Conservation (phyloP, 441 rosid genomes). For the Gossypium schwendimanii region DNA sequence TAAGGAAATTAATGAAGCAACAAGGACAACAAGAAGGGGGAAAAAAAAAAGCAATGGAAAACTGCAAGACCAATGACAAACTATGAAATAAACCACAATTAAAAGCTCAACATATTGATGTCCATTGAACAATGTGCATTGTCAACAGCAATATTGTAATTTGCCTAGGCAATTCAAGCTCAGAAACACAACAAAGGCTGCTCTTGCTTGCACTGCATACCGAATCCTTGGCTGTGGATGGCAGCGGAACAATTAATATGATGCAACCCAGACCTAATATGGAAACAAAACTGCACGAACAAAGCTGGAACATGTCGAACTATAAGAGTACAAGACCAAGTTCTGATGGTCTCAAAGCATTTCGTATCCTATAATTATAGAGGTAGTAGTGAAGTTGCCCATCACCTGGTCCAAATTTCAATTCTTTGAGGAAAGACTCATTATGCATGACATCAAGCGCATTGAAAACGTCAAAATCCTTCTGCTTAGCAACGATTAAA, state of each 20-base stretch:
- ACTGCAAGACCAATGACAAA: background rate
- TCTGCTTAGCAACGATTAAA: slow-evolving; percentile 68
- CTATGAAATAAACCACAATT: slow-evolving; percentile 5
- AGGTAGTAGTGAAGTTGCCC: slow-evolving; percentile 92
- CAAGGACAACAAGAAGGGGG: background rate
- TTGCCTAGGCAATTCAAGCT: slow-evolving; percentile 12
- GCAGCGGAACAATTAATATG: background rate
- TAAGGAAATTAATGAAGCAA: background rate
- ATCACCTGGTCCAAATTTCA: slow-evolving; percentile 95
- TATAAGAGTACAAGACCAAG: slow-evolving; percentile 89
- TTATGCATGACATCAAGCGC: slow-evolving; percentile 90
- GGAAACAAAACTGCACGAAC: slow-evolving; percentile 7
- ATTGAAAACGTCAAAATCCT: slow-evolving; percentile 82
- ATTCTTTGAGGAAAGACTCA: slow-evolving; percentile 69
- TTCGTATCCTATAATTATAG: slow-evolving; percentile 59
- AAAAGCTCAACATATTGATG: slow-evolving; percentile 23
- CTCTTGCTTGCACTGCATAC: slow-evolving; percentile 10
- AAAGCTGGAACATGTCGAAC: slow-evolving; percentile 3
- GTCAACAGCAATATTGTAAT: slow-evolving; percentile 8
- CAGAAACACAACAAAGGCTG: background rate
- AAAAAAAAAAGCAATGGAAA: background rate
- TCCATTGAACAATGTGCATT: slow-evolving; percentile 18
- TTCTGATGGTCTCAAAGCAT: slow-evolving; percentile 56
- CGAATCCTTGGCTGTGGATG: slow-evolving; percentile 11
- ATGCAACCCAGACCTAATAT: slow-evolving; percentile 11